Conservation (phyloP, 2,329 filamentous ascomycete species). For the Aspergillus quadrilineatus region DNA sequence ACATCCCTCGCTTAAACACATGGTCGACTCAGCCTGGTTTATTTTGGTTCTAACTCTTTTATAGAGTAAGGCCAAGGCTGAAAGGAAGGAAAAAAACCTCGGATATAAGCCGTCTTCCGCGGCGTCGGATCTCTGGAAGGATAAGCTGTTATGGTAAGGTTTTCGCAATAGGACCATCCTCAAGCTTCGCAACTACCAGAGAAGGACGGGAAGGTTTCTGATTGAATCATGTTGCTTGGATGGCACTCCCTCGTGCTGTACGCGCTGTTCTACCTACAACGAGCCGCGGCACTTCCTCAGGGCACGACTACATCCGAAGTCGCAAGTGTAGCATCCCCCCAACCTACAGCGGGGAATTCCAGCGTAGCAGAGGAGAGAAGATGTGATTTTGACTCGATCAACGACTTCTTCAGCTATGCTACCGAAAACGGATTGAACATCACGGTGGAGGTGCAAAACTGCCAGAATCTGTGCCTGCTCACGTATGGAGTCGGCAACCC, state of each 20-base stretch:
- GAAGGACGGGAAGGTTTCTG: not conserved
- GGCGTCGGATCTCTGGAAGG: too few species aligned
- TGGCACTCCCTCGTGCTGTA: not conserved
- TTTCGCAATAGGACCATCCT: too few species aligned
- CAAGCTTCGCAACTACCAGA: too few species aligned
- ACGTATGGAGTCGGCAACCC: constrained; percentile 12
- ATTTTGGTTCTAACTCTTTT: too few species aligned
- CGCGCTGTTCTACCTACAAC: not conserved
- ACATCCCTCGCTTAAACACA: too few species aligned
- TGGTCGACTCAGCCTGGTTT: too few species aligned
- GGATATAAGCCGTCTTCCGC: too few species aligned
- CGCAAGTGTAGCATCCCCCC: not conserved
- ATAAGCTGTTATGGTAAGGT: too few species aligned
- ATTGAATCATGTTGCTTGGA: constrained; percentile 1
- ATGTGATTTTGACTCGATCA: constrained; percentile 5
- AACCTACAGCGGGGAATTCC: not conserved
- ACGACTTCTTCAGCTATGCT: constrained; percentile 10
- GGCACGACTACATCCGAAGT: not conserved
- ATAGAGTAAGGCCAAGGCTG: too few species aligned
- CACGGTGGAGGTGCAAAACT: constrained; percentile 10
- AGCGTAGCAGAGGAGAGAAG: not conserved
- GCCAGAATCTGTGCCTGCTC: constrained; percentile 7
- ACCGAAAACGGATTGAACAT: constrained; percentile 6
- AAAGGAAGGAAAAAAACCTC: too few species aligned
- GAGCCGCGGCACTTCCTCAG: constrained; percentile 8